Base-by-base conservation (phyloP, 2,329 filamentous ascomycete genomes). In the Seiridium cupressi region DNA sequence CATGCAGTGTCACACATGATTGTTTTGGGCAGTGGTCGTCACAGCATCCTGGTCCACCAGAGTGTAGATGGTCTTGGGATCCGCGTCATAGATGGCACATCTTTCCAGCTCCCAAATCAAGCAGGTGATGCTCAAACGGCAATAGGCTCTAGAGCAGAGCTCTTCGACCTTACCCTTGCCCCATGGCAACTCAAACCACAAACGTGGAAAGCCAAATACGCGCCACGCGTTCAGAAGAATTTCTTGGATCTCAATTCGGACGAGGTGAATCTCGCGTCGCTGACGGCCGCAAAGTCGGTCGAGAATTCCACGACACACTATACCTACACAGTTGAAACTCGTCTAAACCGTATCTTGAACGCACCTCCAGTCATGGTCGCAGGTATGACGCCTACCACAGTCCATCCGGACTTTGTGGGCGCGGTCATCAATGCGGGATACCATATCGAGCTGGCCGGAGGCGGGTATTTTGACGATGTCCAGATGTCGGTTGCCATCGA, bases 401-500 rank as follows among this genome's bases (percentile, higher is more conserved):
- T 96, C 3, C 87, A 91, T 0, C 94, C 91, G 89, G 92, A 96
- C 74, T 96, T 97, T 66, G 91, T 97, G 48, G 89, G 92, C 5
- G 91, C 92, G 1, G 93, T 91, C n/a, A 96, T 96, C 90, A 94
- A 93, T 66, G 92, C 93, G 58, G 93, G 93, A n/a, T 97, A 96
- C 75, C 91, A 96, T 65, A 91, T 95, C 66, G 93, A 97, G 79
- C 83, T 97, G 65, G 93, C 88, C 62, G 92, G 92, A 71, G 93
- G 93, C 73, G 93, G 93, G 63, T 96, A 96, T 78, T 96, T 92
- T 78, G 89, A 89, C 65, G 88, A 89, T 54, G 89, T 88, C 74
- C 87, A 81, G 60, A 92, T 97, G 89, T 93, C 90, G 0, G 86
- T 88, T 47, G 93, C 93, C 11, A 82, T 97, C 59, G 81, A 79